Base-by-base conservation (phyloP, 345 rosid genomes). In the Populus pruinosa region DNA sequence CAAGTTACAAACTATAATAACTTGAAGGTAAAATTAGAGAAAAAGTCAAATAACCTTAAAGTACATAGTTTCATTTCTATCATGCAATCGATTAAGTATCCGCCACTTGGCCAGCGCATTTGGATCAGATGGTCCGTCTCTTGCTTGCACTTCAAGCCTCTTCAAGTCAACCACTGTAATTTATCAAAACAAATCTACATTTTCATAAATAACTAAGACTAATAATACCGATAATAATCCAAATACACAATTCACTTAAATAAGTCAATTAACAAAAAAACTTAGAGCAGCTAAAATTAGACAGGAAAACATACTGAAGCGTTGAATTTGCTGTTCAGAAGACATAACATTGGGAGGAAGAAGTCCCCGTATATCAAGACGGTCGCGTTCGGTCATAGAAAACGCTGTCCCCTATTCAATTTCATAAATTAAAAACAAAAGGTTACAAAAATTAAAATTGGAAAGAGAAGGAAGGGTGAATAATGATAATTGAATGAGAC, bases 21-120 rank as follows among this genome's bases (percentile, higher is more conserved):
- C 29, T 56, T 25, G 10, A n/a, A 56, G 23, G 63, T 56, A n/a
- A n/a, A 56, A 56, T 56, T 9, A 3, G 63, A n/a, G 4, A 18
- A 53, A 5, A 62, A 73, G 38, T 7, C 7, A 49, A 35, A 63
- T 70, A 53, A 89, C 99, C 91, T 96, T 87, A 74, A 87, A 93
- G 83, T 96, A 96, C 97, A 96, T 96, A 8, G 97, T 96, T 86
- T 96, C 99, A 82, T 96, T 96, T 68, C 99, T 86, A 71, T 96
- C 98, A 71, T 96, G 99, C 85, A 96, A 80, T 17, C 99, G 92
- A 74, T 96, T 96, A 64, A 96, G 94, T 78, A 96, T 93, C 25
- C 98, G 92, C 99, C 98, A 96, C 77, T 90, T 91, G 73, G 98
- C 99, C 77, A 95, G 75, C 70, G 98, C 97, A 84, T 92, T 77